phyloP scores from a whole-genome alignment of 176 grass and related monocot species.

The Saccharum spontaneum region DNA sequence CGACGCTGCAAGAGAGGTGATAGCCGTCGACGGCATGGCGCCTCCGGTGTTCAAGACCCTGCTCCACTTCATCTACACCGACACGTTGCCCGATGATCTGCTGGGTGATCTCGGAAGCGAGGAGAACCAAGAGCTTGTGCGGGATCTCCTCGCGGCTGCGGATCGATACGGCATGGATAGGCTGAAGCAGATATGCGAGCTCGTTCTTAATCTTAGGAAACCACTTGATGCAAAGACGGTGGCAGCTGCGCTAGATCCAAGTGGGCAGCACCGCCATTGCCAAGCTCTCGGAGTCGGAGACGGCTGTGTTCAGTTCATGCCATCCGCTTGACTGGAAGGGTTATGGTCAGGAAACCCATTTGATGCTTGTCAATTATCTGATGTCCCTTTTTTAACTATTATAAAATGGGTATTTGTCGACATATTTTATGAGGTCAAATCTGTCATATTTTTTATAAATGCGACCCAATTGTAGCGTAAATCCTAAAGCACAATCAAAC shows the following conservation, averaged over 20 bases:
- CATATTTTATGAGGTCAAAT: too few relatives aligned
- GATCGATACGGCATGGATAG: slow-evolving; percentile 33
- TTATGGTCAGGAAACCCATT: too few relatives aligned
- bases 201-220: slow-evolving; percentile 2
- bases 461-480: too few relatives aligned
- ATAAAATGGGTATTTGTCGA: too few relatives aligned
- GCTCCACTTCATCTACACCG: slow-evolving; percentile 45
- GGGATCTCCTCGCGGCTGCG: slow-evolving; percentile 28
- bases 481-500: too few relatives aligned
- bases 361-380: too few relatives aligned
- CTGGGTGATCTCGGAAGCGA: slow-evolving; percentile 1
- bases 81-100: neutral
- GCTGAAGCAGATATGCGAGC: slow-evolving; percentile 32
- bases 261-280: neutral
- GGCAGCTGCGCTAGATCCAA: slow-evolving; percentile 5
- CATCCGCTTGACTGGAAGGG: neutral
- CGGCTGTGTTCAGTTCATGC: neutral
- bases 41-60: slow-evolving; percentile 35
- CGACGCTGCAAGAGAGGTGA: neutral
- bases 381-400: too few relatives aligned
- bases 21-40: slow-evolving; percentile 33
- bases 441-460: too few relatives aligned
- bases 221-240: slow-evolving; percentile 24
- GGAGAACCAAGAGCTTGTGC: neutral
- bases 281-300: neutral